Conservation (phyloP, 192 early-diverging fungal species). For the Mortierella alpina region DNA sequence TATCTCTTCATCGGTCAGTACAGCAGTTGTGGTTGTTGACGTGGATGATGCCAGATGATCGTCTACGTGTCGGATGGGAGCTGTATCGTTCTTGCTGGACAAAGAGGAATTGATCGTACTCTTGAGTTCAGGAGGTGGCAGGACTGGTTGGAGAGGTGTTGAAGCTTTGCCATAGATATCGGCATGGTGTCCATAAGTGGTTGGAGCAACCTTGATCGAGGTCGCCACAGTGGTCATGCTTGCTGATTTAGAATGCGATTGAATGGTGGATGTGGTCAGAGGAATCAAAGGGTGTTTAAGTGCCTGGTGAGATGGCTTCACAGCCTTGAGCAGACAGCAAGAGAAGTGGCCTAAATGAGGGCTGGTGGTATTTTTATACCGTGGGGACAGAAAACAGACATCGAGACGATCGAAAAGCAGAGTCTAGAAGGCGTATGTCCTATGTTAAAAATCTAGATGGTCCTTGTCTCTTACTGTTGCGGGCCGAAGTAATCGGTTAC, state of each 20-base stretch:
- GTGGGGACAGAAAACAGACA: no score
- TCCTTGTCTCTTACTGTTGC: no score
- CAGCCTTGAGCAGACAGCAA: slow-evolving; percentile 68
- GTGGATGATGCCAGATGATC: slow-evolving; percentile 56
- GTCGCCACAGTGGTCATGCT: slow-evolving; percentile 36
- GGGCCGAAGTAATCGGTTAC: no score
- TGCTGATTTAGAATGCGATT: slow-evolving; percentile 22
- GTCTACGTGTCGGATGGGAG: slow-evolving; percentile 54
- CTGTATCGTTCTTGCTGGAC: slow-evolving; percentile 16
- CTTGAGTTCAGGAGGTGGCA: slow-evolving; percentile 37
- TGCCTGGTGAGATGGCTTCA: slow-evolving; percentile 60
- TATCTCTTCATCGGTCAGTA: slow-evolving; percentile 82
- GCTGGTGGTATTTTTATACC: no score
- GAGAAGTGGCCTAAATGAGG: no score
- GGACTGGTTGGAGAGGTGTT: slow-evolving; percentile 29
- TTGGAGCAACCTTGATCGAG: slow-evolving; percentile 48
- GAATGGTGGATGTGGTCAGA: no score
- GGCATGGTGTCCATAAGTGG: not conserved
- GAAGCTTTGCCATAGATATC: not conserved
- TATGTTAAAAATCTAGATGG: no score
- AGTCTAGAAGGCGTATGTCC: no score
- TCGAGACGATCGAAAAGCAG: no score
- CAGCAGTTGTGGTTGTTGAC: slow-evolving; percentile 50
- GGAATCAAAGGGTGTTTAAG: no score
- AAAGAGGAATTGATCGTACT: slow-evolving; percentile 12